Evolutionary conservation across 108 stramenopile genomes (phyloP).

Genomic region (Nitzschia sp.): DNA sequence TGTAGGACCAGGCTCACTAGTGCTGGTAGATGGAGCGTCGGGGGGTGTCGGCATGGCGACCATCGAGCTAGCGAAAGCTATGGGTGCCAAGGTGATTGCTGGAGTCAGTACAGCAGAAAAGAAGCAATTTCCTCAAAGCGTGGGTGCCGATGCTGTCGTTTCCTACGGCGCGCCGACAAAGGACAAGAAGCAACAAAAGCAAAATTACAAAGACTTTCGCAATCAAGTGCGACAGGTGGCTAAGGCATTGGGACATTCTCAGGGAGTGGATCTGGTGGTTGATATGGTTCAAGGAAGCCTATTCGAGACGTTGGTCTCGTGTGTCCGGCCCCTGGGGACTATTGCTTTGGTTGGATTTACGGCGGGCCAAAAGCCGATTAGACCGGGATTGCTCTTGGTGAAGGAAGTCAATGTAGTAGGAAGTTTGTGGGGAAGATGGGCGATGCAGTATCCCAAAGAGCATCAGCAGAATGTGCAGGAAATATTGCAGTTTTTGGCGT

Average conservation of each 20-base stretch:
- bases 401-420: constrained; percentile 55
- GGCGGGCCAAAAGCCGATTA: constrained; percentile 67
- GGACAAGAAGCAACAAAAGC: background rate
- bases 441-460: constrained; percentile 42
- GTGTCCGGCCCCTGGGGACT: constrained; percentile 56
- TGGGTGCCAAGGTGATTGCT: constrained; percentile 73
- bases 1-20: constrained; percentile 44
- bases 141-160: constrained; percentile 64
- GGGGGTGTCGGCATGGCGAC: constrained; percentile 82
- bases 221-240: constrained; percentile 36
- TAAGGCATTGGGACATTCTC: constrained; percentile 48
- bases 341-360: constrained; percentile 74
- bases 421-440: constrained; percentile 69
- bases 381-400: constrained; percentile 49
- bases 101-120: constrained; percentile 58
- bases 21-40: constrained; percentile 67
- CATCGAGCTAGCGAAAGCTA: constrained; percentile 70
- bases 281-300: constrained; percentile 73
- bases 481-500: constrained; percentile 51
- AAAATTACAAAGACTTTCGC: constrained; percentile 50
- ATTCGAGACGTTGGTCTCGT: constrained; percentile 61
- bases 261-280: constrained; percentile 63
- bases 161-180: constrained; percentile 43
- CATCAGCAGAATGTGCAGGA: constrained; percentile 58
- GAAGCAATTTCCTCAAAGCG: constrained; percentile 25